Conservation (phyloP, 2,329 filamentous ascomycete genomes). For the Colletotrichum scovillei region DNA sequence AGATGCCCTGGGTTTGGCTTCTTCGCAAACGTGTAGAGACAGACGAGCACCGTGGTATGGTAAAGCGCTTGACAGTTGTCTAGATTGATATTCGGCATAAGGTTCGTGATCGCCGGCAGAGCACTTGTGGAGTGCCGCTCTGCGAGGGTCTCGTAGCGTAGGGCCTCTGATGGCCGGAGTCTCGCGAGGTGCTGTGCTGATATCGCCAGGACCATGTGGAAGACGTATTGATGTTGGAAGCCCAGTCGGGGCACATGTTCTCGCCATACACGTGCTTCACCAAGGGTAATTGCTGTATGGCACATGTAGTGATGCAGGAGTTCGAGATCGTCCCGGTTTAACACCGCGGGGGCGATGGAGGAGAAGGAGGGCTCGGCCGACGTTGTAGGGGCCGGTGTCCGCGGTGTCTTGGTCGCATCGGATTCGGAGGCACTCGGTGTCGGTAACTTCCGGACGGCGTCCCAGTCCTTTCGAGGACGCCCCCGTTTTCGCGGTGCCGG, state of each 20-base stretch:
- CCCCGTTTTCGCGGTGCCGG: conserved; percentile 27
- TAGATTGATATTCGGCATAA: conserved; percentile 35
- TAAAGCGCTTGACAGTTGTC: conserved; percentile 40
- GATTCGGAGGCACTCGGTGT: conserved; percentile 1
- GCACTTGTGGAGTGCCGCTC: conserved; percentile 38
- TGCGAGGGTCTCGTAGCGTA: conserved; percentile 33
- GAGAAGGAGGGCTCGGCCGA: not conserved
- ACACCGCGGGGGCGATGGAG: not conserved
- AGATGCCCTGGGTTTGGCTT: conserved; percentile 35
- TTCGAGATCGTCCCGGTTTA: conserved; percentile 40
- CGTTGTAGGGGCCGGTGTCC: not conserved
- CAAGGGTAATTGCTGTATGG: conserved; percentile 35
- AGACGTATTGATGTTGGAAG: conserved; percentile 39
- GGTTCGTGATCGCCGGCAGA: conserved; percentile 34
- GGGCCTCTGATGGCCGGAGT: conserved; percentile 6
- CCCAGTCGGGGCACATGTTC: conserved; percentile 39
- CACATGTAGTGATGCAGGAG: conserved; percentile 41
- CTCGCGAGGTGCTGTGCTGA: conserved; percentile 40
- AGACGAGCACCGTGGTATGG: conserved; percentile 39
- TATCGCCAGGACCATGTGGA: conserved; percentile 40
- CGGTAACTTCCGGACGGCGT: conserved; percentile 12
- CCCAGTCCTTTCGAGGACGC: conserved; percentile 36
- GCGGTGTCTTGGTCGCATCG: conserved; percentile 12
- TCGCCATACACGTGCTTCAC: conserved; percentile 37
- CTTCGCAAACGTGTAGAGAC: conserved; percentile 37